Conservation (phyloP, 1,139 yeast species). For the Starmera stellimalicola region DNA sequence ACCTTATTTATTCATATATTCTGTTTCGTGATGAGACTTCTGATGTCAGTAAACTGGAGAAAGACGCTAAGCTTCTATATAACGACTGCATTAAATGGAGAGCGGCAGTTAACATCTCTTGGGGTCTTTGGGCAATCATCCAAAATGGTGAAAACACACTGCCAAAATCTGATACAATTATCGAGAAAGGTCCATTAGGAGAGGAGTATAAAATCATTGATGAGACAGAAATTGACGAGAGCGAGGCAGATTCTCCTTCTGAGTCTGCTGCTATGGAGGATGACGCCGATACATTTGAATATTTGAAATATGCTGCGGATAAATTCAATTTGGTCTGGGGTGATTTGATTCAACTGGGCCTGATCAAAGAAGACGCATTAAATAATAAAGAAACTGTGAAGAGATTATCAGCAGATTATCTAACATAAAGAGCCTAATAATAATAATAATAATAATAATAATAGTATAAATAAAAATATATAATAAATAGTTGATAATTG, state of each 20-base stretch:
- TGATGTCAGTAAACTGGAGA: constrained; percentile 31
- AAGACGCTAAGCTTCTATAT: constrained; percentile 47
- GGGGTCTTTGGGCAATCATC: constrained; percentile 91
- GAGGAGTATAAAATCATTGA: constrained; percentile 29
- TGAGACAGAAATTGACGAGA: constrained; percentile 11
- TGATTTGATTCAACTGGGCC: constrained; percentile 58
- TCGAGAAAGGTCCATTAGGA: constrained; percentile 34
- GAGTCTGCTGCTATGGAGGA: constrained; percentile 18
- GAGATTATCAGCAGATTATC: constrained; percentile 21
- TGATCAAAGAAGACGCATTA: constrained; percentile 30
- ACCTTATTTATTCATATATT: constrained; percentile 67
- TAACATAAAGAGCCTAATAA: too few species aligned
- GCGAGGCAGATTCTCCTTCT: constrained; percentile 14
- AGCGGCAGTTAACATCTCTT: constrained; percentile 64
- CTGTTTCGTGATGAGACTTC: constrained; percentile 16
- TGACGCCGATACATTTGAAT: constrained; percentile 70
- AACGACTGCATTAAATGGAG: constrained; percentile 74
- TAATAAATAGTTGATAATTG: background rate
- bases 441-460: background rate
- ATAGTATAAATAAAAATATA: background rate
- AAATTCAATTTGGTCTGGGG: constrained; percentile 68
- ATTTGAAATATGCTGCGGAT: constrained; percentile 64
- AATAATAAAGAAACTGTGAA: constrained; percentile 6
- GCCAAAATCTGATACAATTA: constrained; percentile 9
- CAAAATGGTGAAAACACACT: constrained; percentile 43